These are phyloP conservation scores for Aspergillus tanneri DNA, from an alignment of 2,329 filamentous ascomycete species.

Conservation along the genomic window DNA sequence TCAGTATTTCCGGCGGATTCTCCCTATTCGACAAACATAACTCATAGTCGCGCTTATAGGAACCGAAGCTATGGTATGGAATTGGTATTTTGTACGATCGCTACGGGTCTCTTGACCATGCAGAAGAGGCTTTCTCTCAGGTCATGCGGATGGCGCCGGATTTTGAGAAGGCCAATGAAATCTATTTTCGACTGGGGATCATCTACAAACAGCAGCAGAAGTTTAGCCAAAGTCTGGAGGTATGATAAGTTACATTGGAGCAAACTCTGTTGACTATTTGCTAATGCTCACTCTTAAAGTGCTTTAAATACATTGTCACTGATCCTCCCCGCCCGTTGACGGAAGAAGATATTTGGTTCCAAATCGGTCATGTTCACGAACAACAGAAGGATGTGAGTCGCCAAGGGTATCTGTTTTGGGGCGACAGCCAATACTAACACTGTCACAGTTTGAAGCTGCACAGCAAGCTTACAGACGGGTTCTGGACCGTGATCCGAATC, in stretches of 20 bases:
- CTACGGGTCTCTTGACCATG: constrained; percentile 94
- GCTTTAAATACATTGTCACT: constrained; percentile 96
- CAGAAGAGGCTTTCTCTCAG: constrained; percentile 95
- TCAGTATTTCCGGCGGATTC: constrained; percentile 42
- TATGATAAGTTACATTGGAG: constrained; percentile 41
- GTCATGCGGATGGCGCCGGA: constrained; percentile 98
- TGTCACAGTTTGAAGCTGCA: constrained; percentile 81
- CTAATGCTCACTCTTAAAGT: constrained; percentile 53
- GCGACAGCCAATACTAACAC: constrained; percentile 29
- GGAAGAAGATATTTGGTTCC: constrained; percentile 99
- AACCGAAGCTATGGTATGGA: constrained; percentile 97
- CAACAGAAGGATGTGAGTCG: constrained; percentile 92
- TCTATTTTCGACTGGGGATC: constrained; percentile 98
- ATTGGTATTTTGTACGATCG: constrained; percentile 97
- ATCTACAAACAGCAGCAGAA: constrained; percentile 99
- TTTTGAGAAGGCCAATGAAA: constrained; percentile 98
- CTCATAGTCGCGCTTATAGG: constrained; percentile 51
- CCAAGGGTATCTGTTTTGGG: not conserved
- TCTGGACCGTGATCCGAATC: constrained; percentile 88
- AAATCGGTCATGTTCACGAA: constrained; percentile 97
- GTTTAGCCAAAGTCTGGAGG: constrained; percentile 86
- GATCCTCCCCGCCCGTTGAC: constrained; percentile 89
- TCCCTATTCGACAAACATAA: not conserved
- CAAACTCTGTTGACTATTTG: not conserved
- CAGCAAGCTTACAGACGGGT: constrained; percentile 92